A percentile compares a stretch with the other conserved stretches of the same genome.
Evolutionary conservation across 352 stramenopile species (phyloP).

Genomic region (Globisporangium cystogenes): DNA sequence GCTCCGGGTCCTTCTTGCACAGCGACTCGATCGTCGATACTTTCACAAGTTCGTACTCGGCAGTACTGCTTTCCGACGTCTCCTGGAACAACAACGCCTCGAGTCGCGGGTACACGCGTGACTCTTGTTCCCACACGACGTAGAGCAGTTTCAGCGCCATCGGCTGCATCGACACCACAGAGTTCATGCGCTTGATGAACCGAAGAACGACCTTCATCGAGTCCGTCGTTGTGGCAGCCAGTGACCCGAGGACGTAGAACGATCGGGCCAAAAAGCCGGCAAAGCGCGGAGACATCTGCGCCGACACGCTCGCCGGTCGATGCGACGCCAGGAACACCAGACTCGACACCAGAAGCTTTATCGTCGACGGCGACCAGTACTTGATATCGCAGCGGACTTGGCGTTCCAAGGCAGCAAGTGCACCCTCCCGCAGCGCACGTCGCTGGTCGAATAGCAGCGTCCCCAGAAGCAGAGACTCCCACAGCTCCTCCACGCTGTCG

Average conservation of each 20-base stretch:
- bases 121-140: slow-evolving; percentile 58
- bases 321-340: slow-evolving; percentile 57
- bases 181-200: slow-evolving; percentile 56
- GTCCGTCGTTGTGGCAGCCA: slow-evolving; percentile 49
- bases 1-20: slow-evolving; percentile 57
- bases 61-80: slow-evolving; percentile 14
- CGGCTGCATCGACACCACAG: slow-evolving; percentile 19
- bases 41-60: slow-evolving; percentile 37
- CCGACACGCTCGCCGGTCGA: background rate
- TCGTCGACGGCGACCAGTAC: slow-evolving; percentile 22
- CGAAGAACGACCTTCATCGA: slow-evolving; percentile 74
- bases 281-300: background rate
- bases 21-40: slow-evolving; percentile 60
- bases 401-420: slow-evolving; percentile 29
- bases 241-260: slow-evolving; percentile 41
- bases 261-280: slow-evolving; percentile 31
- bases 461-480: slow-evolving; percentile 27
- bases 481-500: slow-evolving; percentile 15
- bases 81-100: slow-evolving; percentile 44
- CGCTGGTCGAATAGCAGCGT: slow-evolving; percentile 35
- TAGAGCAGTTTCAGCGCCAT: slow-evolving; percentile 55
- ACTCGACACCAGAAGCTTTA: slow-evolving; percentile 52
- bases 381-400: slow-evolving; percentile 20
- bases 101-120: slow-evolving; percentile 57
- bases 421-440: slow-evolving; percentile 13